Evolutionary conservation across 2,329 filamentous ascomycete genomes (phyloP), one percentile per base, ranked within the genome.

Genomic region (Pestalotiopsis fici): DNA sequence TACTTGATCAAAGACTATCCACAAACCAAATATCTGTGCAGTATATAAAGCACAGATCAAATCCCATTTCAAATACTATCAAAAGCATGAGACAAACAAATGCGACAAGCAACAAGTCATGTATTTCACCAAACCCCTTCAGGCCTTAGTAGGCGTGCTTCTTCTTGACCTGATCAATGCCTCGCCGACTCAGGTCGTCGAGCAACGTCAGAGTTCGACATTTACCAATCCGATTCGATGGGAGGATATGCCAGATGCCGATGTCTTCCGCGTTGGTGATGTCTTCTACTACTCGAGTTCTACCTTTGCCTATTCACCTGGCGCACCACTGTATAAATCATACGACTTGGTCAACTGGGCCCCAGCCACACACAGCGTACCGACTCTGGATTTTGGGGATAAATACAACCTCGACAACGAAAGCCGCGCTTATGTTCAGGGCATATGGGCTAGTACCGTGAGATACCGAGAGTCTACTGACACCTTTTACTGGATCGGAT

Each of bases 241-340:
- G 78, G 78, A 85, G 66, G 85, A 87, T 64, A 77, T 86, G 5
- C 81, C 85, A 2, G 85, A 87, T 67, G 73, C 83, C 13, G 85
- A 87, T 65, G 77, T 87, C 35, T 81, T 86, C 69, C 80, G 83
- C 1, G 72, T 72, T 12, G 68, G 66, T 35, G 67, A 73, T 64
- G 66, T 64, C 4, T 86, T 65, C 64, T 87, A 87, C 74, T 86
- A 82, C 72, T 83, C 83, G 0, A 82, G 83, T 0, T 86, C 84
- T 1, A 85, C 78, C 1, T 83, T 87, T 72, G 81, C 82, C 47
- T 86, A 82, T 69, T 85, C 82, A 1, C 80, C 85, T 3, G 85
- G 83, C 3, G 85, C 84, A 0, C 83, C 85, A 0, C 77, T 87
- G 5, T 76, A 87, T 1, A 78, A 79, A 21, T 86, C 84, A 0